Base-by-base conservation (phyloP, 192 early-diverging fungal genomes). In the Rhizophagus clarus region DNA sequence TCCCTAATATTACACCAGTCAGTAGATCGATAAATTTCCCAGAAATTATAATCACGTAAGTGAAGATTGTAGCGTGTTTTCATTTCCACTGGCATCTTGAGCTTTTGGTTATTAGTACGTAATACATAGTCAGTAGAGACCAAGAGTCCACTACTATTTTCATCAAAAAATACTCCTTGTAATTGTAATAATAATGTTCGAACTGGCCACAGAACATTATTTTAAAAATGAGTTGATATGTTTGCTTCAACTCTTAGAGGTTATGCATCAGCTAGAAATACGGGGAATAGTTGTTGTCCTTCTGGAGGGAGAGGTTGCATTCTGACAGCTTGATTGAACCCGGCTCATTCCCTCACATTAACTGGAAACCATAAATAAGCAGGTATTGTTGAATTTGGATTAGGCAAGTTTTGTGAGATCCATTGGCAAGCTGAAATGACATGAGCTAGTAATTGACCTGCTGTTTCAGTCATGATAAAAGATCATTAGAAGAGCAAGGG, bases 381-480 rank as follows among this genome's bases (percentile, higher is more conserved):
- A 45, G 42, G 6, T 40, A 20, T 34, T 45, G 34, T 72, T 72
- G 70, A 72, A 72, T 9, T 3, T 64, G 62, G 15, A 42, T 42
- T 40, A 71, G 34, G 2, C 24, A 34, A 71, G 32, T 71, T 7
- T 40, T 37, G 70, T 9, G 70, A 3, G 34, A n/a, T 2, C 70
- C 70, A 72, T 72, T 45, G n/a, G 49, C 49, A 56, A 56, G 2
- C 49, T 17, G 49, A 17, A 56, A 56, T 3, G 14, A 17, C 14
- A n/a, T 72, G 70, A 72, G 31, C 24, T 72, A 72, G 70, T 72
- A 47, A 34, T 72, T 72, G 70, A 26, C 22, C n/a, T 47, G 42
- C 70, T 47, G 34, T 72, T 47, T 45, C 37, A 26, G 70, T 42
- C 42, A 45, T 72, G 3, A 34, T 45, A 40, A 26, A 40, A 20